Evolutionary conservation across 2,329 filamentous ascomycete genomes (phyloP), one percentile per base, ranked within the genome.

Genomic region (Botrytis paeoniae): DNA sequence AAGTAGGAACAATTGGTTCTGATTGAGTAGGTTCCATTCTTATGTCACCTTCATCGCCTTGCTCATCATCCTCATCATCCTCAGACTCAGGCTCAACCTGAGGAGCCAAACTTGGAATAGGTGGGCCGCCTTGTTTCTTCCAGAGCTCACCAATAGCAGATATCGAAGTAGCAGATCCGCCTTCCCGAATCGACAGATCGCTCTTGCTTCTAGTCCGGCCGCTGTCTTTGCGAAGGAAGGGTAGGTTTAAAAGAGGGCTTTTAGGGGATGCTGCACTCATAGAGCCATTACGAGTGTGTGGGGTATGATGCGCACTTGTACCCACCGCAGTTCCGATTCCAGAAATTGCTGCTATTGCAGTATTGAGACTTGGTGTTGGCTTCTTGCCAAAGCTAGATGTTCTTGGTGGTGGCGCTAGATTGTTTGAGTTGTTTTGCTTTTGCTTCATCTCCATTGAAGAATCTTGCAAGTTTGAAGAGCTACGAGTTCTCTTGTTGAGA

Each of bases 1-100:
- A 83, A 29, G 89, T 94, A 1, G 94, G 92, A 16, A 89, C 86
- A 74, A 95, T 92, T 16, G 87, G 78, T 76, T 93, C 89, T 45
- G 89, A 88, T 74, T 90, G 88, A 54, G 85, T 85, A 8, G 90
- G 85, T 65, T 92, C 89, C 80, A 89, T 87, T 65, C 86, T 88
- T 75, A 91, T 82, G 10, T 90, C 89, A 43, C 85, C 84, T 54
- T 92, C 91, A 54, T 91, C 88, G 4, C 86, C 86, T 20, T 87
- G 86, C 1, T 91, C 89, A 1, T 90, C 88, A 4, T 91, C 89
- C 0, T 91, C 89, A 4, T 90, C 88, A 2, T 86, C 84, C 6
- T 86, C 84, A 12, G 74, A 77, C 25, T 74, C 74, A n/a, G 76
- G 76, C 70, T 76, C 74, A 62, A 82, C 80, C 35, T 85, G 85